A percentile compares a stretch with the other conserved stretches of the same genome.
These are phyloP conservation scores for Albizia julibrissin DNA, from an alignment of 306 rosid species.

Conservation along the genomic window DNA sequence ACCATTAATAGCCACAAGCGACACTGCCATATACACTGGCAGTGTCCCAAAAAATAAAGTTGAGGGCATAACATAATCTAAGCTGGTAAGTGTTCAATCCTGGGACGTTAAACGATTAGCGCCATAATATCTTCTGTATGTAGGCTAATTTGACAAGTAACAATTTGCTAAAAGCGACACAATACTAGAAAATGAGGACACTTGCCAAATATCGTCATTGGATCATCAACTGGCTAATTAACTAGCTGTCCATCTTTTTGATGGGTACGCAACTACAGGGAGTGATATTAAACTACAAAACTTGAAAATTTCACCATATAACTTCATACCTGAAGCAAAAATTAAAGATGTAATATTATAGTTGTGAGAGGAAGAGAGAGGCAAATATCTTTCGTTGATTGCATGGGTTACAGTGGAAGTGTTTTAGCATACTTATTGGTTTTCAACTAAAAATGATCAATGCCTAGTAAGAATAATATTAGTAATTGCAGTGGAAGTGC, in stretches of 20 bases:
- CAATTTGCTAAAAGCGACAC: neutral
- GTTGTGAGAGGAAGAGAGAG: neutral
- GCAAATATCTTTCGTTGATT: neutral
- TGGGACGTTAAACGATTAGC: neutral
- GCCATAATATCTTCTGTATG: neutral
- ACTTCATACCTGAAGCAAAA: neutral
- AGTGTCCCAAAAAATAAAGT: neutral
- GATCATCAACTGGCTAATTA: slow-evolving; percentile 4
- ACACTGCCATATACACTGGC: neutral
- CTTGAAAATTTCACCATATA: too few relatives aligned
- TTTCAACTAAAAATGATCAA: too few relatives aligned
- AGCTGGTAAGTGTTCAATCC: neutral
- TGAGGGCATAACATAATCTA: too few relatives aligned
- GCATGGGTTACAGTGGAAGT: neutral
- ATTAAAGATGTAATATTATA: neutral
- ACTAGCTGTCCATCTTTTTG: neutral
- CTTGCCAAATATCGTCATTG: neutral
- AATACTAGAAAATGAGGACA: neutral
- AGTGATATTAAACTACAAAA: neutral
- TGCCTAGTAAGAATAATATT: neutral
- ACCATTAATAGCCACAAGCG: neutral
- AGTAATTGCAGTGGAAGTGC: neutral
- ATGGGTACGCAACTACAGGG: neutral
- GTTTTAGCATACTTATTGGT: neutral
- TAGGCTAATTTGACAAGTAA: neutral